Base-by-base conservation (phyloP, 2,329 filamentous ascomycete species). In the Samsoniella hepiali region DNA sequence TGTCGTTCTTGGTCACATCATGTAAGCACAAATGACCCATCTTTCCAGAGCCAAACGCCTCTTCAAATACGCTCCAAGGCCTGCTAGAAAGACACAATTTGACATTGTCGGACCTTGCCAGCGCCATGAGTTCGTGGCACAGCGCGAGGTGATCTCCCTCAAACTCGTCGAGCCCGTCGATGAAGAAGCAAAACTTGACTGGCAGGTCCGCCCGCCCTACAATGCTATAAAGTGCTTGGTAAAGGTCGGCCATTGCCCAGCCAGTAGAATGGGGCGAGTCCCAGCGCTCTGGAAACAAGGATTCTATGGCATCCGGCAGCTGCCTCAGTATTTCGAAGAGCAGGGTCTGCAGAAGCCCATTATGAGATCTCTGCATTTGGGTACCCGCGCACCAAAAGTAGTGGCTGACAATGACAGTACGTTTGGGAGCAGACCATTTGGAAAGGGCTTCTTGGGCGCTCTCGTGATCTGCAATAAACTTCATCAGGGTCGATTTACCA, bases 401-500 rank as follows among this genome's bases (percentile, higher is more conserved):
- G 65, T 77, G 77, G 10, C 66, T 70, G 1, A 72, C 73, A 45
- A 74, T 69, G 0, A 76, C 63, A 4, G 77, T 63, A 3, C 69
- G 67, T 3, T 66, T 65, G 0, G 64, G 61, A 0, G 49, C 66
- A 0, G 77, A 72, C 79, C 79, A 82, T 0, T 64, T 42, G 3
- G 69, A 42, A 0, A 81, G 68, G 29, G 66, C 63, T 3, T 70
- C 38, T 8, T 51, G 63, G 3, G 75, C 73, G 1, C 64, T 64
- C 1, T 65, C n/a, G 31, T 74, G 67, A 34, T 73, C 67, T 55
- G 64, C 71, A 3, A 79, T 69, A 58, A 75, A 75, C 62, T 79
- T 80, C 76, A 81, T 79, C n/a, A 81, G 63, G 0, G 78, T 81
- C 0, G 79, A 81, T 62, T 81, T 81, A 7, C 79, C 79, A 13